Percentiles rank a stretch among this genome's conserved stretches.
Evolutionary conservation across 169 alveolate genomes (phyloP).

Genomic region (Besnoitia besnoiti): DNA sequence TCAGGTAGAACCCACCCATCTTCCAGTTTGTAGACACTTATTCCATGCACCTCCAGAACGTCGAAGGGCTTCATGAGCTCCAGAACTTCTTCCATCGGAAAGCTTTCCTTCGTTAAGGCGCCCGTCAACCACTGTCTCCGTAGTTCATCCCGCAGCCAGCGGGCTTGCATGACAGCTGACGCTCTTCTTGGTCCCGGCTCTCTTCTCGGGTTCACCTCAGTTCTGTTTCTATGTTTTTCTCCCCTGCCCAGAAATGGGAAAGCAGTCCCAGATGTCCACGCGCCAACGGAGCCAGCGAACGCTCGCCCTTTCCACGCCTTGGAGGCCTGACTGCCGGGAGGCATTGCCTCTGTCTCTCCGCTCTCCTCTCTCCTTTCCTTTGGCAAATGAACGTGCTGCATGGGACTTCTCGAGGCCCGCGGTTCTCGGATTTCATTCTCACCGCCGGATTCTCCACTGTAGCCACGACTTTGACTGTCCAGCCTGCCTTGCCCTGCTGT

Average conservation of each 20-base stretch:
- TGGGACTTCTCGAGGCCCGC: too few species aligned
- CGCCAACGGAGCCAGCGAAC: neutral
- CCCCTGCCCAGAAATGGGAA: neutral
- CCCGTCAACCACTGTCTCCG: neutral
- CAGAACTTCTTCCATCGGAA: conserved; percentile 20
- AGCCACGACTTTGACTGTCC: too few species aligned
- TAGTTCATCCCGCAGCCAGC: neutral
- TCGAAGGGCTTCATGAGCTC: neutral
- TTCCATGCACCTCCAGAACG: neutral
- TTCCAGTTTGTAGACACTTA: neutral
- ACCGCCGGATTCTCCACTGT: too few species aligned
- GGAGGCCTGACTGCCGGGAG: too few species aligned
- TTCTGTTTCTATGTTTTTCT: too few species aligned
- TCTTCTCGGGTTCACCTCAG: neutral
- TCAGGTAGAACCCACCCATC: neutral
- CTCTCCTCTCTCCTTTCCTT: neutral
- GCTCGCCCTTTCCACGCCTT: neutral
- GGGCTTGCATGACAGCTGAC: neutral
- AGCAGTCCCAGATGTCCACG: neutral
- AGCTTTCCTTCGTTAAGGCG: neutral
- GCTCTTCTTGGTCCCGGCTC: neutral
- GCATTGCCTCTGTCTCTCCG: neutral
- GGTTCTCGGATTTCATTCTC: too few species aligned
- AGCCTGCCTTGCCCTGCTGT: too few species aligned
- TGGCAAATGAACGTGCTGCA: too few species aligned